These are phyloP conservation scores for Polytrichum commune DNA, from an alignment of 225 moss, liverwort and hornwort genomes.

Conservation along the genomic window DNA sequence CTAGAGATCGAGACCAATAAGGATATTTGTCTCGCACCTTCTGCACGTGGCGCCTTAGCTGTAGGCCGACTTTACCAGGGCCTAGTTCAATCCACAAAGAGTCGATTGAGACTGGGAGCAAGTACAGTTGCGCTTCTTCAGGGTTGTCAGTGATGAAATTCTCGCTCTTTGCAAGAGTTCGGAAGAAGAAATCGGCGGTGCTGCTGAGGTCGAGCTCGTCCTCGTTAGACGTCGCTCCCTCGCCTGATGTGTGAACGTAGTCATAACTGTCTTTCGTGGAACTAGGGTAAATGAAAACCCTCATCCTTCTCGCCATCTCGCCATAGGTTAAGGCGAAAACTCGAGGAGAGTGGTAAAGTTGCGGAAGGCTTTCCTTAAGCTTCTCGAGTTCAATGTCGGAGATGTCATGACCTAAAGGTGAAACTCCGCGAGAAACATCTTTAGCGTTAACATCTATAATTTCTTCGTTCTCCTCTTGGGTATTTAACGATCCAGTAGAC, in stretches of 20 bases:
- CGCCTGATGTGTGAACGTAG: slow-evolving; percentile 20
- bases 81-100: slow-evolving; percentile 24
- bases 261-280: slow-evolving; percentile 24
- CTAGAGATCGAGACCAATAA: slow-evolving; percentile 48
- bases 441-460: not conserved
- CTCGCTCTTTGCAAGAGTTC: slow-evolving; percentile 29
- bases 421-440: not conserved
- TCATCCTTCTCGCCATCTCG: slow-evolving; percentile 61
- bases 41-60: slow-evolving; percentile 38
- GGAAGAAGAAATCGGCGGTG: slow-evolving; percentile 28
- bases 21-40: slow-evolving; percentile 31
- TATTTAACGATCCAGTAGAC: not conserved
- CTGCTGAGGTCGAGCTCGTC: not conserved
- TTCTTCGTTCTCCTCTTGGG: not conserved
- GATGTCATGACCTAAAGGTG: not conserved
- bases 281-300: slow-evolving; percentile 57
- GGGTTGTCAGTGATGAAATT: slow-evolving; percentile 43
- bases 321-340: slow-evolving; percentile 56
- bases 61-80: slow-evolving; percentile 11
- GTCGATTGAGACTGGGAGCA: slow-evolving; percentile 38
- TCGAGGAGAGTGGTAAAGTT: slow-evolving; percentile 52
- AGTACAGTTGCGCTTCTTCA: slow-evolving; percentile 33
- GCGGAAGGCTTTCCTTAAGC: slow-evolving; percentile 19
- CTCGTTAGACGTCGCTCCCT: too few relatives aligned
- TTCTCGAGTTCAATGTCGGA: not conserved